Percentiles rank a stretch among this genome's conserved stretches.
Evolutionary conservation across 768 basidiomycete species (phyloP).

Genomic region (Pleurotus salmoneostramineus): DNA sequence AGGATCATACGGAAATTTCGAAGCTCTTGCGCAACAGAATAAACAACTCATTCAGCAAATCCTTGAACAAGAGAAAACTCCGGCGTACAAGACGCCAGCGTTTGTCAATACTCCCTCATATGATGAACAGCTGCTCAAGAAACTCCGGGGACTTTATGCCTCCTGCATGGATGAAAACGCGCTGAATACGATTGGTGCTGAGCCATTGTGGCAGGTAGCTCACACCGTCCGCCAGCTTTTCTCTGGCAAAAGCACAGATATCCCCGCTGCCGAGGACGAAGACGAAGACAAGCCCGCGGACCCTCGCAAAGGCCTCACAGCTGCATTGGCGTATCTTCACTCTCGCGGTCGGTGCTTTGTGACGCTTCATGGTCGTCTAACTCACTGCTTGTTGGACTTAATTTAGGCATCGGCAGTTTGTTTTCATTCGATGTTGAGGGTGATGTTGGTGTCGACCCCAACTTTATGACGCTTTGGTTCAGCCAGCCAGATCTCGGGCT

Average conservation of each 20-base stretch:
- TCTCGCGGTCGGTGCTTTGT: constrained; percentile 58
- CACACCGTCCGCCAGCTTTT: constrained; percentile 58
- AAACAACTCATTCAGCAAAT: constrained; percentile 72
- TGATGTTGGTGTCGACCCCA: constrained; percentile 82
- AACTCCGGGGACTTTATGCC: constrained; percentile 67
- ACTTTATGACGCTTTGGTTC: constrained; percentile 83
- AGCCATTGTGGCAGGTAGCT: constrained; percentile 68
- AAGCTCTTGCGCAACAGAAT: constrained; percentile 70
- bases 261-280: constrained; percentile 11
- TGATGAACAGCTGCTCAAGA: constrained; percentile 56
- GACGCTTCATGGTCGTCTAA: background rate
- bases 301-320: constrained; percentile 62
- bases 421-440: constrained; percentile 87
- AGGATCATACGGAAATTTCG: constrained; percentile 67
- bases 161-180: constrained; percentile 80
- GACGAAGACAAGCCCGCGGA: constrained; percentile 13
- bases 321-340: constrained; percentile 81
- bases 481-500: constrained; percentile 78
- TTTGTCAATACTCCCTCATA: constrained; percentile 23
- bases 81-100: constrained; percentile 16
- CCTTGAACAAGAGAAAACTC: constrained; percentile 47
- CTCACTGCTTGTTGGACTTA: background rate
- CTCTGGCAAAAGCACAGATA: constrained; percentile 36
- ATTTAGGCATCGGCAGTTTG: constrained; percentile 67
- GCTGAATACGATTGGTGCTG: constrained; percentile 69